These are phyloP conservation scores for Trametes elegans DNA, from an alignment of 768 basidiomycete genomes.

Conservation along the genomic window DNA sequence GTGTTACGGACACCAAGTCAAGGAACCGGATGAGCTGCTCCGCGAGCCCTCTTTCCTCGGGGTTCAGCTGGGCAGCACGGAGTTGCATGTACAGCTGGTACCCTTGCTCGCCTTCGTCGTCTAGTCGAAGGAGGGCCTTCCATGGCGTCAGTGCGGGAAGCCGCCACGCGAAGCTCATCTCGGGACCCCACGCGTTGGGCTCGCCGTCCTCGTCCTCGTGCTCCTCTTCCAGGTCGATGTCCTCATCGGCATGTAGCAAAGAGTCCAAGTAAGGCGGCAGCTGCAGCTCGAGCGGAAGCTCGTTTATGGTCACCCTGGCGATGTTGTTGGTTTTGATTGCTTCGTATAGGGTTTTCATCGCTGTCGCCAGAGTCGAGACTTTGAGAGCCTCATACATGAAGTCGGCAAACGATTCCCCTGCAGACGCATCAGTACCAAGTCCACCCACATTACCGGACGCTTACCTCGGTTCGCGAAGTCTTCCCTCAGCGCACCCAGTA, in stretches of 20 bases:
- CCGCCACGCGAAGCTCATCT: slow-evolving; percentile 70
- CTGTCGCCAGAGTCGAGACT: slow-evolving; percentile 67
- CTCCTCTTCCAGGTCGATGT: slow-evolving; percentile 50
- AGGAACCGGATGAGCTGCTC: slow-evolving; percentile 76
- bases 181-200: slow-evolving; percentile 56
- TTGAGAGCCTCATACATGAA: slow-evolving; percentile 59
- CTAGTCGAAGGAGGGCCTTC: slow-evolving; percentile 85
- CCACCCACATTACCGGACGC: background rate
- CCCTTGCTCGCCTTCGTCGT: slow-evolving; percentile 50
- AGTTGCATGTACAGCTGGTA: slow-evolving; percentile 61
- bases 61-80: slow-evolving; percentile 53
- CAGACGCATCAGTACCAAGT: background rate
- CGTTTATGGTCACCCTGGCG: slow-evolving; percentile 74
- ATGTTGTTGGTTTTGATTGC: slow-evolving; percentile 74
- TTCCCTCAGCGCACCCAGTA: slow-evolving; percentile 69
- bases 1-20: slow-evolving; percentile 66
- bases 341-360: slow-evolving; percentile 80
- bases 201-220: slow-evolving; percentile 38
- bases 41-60: slow-evolving; percentile 65
- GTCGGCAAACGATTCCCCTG: slow-evolving; percentile 54
- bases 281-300: slow-evolving; percentile 81
- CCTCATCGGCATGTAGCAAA: slow-evolving; percentile 65
- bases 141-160: slow-evolving; percentile 79
- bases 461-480: slow-evolving; percentile 63
- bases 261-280: slow-evolving; percentile 79